Evolutionary conservation across 176 grass and related monocot species (phyloP).

Genomic region (Juncus effusus): DNA sequence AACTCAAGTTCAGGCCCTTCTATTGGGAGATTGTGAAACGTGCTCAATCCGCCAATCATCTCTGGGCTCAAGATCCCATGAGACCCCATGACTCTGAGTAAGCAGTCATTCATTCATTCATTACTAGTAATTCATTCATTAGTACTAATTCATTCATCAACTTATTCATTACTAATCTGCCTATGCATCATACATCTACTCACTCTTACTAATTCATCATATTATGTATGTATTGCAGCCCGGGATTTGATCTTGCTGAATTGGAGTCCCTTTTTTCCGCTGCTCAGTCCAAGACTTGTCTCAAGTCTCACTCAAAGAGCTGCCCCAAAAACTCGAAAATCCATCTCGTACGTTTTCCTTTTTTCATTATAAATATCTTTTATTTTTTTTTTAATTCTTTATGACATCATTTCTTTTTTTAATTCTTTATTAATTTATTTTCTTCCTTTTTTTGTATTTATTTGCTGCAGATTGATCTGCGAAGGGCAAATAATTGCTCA

Average conservation of each 20-base stretch:
- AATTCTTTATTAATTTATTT: no score
- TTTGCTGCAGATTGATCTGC: slow-evolving; percentile 81
- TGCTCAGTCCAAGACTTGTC: slow-evolving; percentile 46
- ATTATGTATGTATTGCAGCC: slow-evolving; percentile 37
- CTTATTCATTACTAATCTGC: no score
- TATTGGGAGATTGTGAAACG: slow-evolving; percentile 99
- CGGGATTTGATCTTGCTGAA: slow-evolving; percentile 95
- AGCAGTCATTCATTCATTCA: neutral
- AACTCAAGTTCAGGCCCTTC: slow-evolving; percentile 84
- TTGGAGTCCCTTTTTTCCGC: slow-evolving; percentile 92
- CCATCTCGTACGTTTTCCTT: slow-evolving; percentile 60
- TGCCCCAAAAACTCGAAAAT: slow-evolving; percentile 81
- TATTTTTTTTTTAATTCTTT: neutral
- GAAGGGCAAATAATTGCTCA: slow-evolving; percentile 91
- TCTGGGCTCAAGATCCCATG: slow-evolving; percentile 77
- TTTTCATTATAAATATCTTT: no score
- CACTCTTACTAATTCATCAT: neutral
- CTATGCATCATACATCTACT: no score
- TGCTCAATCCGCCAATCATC: slow-evolving; percentile 89
- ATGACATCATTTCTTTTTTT: no score
- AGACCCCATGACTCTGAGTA: slow-evolving; percentile 53
- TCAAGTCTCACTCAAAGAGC: slow-evolving; percentile 57
- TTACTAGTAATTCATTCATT: no score
- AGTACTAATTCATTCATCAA: no score
- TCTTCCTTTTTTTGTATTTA: neutral